Conservation (phyloP, 169 alveolate species). For the Sarcocystis neurona region DNA sequence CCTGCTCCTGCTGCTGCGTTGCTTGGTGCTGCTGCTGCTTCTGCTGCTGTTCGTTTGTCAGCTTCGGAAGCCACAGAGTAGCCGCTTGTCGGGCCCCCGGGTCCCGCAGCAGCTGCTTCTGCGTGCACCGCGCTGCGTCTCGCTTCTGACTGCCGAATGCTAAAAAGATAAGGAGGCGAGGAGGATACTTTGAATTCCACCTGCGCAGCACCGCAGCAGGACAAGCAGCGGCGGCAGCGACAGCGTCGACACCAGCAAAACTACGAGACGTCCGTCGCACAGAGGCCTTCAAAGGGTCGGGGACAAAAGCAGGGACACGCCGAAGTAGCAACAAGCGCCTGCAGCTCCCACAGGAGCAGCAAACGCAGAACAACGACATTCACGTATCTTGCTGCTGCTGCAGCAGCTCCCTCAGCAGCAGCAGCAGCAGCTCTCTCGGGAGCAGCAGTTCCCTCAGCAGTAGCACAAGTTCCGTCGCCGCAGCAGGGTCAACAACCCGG, state of each 20-base stretch:
- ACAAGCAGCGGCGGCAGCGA: not conserved
- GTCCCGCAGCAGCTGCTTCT: no score
- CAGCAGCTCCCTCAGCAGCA: not conserved
- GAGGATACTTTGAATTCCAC: not conserved
- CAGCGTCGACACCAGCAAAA: not conserved
- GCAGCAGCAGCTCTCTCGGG: not conserved
- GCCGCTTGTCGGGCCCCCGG: not conserved
- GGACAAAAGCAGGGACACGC: not conserved
- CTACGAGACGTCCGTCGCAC: not conserved
- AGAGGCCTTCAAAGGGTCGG: not conserved
- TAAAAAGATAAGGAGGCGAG: conserved; percentile 16
- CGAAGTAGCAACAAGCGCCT: not conserved
- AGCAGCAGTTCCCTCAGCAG: no score
- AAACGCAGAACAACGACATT: not conserved
- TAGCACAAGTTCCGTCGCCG: no score
- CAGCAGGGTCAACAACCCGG: no score
- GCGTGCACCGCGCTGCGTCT: no score
- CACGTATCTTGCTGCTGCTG: not conserved
- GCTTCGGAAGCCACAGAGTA: not conserved
- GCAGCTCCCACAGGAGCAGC: not conserved
- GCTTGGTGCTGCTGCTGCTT: not conserved
- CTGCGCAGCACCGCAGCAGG: not conserved
- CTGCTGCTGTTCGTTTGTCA: not conserved
- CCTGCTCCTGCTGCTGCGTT: not conserved
- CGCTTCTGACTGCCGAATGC: no score